These are phyloP conservation scores for Marsdenia floribunda DNA, from an alignment of 257 asterid species.

Conservation along the genomic window DNA sequence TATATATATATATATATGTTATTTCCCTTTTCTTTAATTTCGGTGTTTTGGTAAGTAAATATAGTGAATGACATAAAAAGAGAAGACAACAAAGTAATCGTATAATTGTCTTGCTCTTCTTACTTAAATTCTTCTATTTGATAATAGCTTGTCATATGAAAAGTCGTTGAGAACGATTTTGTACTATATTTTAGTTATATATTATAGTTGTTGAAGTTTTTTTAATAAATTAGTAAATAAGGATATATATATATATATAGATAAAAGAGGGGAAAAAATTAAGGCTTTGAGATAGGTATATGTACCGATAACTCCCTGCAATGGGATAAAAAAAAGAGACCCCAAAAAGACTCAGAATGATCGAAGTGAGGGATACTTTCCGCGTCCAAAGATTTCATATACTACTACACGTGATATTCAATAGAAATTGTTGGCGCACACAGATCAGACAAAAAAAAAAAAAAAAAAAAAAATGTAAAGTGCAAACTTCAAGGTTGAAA, in stretches of 20 bases:
- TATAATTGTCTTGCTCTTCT: no score
- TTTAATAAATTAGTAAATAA: no score
- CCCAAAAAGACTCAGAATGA: background rate
- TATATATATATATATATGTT: no score
- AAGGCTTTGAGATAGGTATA: background rate
- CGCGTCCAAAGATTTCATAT: background rate
- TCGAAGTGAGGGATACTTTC: background rate
- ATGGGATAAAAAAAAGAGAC: background rate
- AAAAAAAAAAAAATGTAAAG: background rate
- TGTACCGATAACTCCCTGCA: background rate
- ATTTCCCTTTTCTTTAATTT: background rate
- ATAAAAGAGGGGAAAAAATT: background rate
- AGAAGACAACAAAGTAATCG: no score
- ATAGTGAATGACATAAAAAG: no score
- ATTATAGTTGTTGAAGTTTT: no score
- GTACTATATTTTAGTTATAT: no score
- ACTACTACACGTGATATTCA: slow-evolving; percentile 1
- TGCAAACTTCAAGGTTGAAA: background rate
- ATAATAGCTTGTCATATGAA: no score
- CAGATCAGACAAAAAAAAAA: background rate
- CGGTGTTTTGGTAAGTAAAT: background rate
- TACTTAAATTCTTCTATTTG: no score
- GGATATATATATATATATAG: no score
- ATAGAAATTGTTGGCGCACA: background rate
- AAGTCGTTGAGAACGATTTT: no score